Evolutionary conservation across 108 stramenopile genomes (phyloP).

Genomic region (Fragilariopsis cylindrus): DNA sequence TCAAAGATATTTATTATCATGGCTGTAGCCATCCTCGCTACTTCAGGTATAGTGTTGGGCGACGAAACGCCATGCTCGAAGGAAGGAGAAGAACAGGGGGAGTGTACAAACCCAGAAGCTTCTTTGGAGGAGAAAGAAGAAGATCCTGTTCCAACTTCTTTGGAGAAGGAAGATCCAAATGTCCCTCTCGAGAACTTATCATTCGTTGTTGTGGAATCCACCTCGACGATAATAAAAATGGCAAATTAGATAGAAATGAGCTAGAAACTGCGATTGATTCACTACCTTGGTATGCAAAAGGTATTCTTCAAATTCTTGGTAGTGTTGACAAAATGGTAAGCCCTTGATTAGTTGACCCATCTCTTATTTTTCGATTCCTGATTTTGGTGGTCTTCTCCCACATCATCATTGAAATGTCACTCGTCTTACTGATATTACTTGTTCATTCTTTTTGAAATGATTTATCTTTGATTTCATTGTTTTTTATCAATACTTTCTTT

Average conservation of each 20-base stretch:
- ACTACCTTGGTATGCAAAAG: slow-evolving; percentile 64
- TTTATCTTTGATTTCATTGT: slow-evolving; percentile 5
- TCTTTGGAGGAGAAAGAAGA: not conserved
- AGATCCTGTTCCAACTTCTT: slow-evolving; percentile 5
- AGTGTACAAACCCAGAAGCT: slow-evolving; percentile 26
- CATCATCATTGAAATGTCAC: not conserved
- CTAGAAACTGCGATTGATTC: slow-evolving; percentile 64
- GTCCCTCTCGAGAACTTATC: slow-evolving; percentile 74
- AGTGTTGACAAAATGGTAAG: slow-evolving; percentile 50
- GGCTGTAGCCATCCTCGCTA: too few species aligned
- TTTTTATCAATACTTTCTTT: slow-evolving; percentile 15
- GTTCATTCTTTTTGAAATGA: not conserved
- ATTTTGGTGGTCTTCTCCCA: too few species aligned
- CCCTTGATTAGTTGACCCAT: not conserved
- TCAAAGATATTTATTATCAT: too few species aligned
- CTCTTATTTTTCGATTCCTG: slow-evolving; percentile 13
- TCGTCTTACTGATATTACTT: not conserved
- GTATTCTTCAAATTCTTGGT: slow-evolving; percentile 50
- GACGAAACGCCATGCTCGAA: too few species aligned
- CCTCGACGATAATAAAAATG: slow-evolving; percentile 76
- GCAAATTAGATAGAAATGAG: slow-evolving; percentile 69
- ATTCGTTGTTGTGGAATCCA: slow-evolving; percentile 76
- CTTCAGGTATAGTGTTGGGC: too few species aligned
- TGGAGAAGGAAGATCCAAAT: slow-evolving; percentile 53
- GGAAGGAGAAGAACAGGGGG: slow-evolving; percentile 10